Evolutionary conservation across 2,329 filamentous ascomycete genomes (phyloP).

Genomic region (Chaetothyriales sp.): DNA sequence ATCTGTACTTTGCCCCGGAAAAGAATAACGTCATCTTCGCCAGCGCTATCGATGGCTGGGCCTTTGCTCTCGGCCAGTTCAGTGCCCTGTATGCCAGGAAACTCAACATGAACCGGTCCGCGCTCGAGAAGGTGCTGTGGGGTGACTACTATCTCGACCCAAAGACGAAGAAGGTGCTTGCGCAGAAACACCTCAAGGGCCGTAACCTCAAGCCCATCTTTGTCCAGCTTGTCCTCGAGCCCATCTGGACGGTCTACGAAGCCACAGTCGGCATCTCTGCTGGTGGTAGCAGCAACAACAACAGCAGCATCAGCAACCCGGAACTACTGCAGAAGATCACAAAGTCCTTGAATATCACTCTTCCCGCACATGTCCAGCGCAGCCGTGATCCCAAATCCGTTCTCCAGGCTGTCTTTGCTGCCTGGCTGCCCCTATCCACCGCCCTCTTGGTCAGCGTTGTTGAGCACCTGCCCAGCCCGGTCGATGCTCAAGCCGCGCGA

Average conservation of each 20-base stretch:
- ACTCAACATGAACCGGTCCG: constrained; percentile 74
- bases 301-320: constrained; percentile 69
- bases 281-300: constrained; percentile 30
- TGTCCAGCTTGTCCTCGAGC: constrained; percentile 87
- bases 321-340: constrained; percentile 81
- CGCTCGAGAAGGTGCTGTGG: constrained; percentile 90
- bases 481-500: constrained; percentile 60
- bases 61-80: constrained; percentile 91
- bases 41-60: constrained; percentile 97
- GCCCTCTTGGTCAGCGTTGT: constrained; percentile 86
- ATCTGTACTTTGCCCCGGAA: constrained; percentile 94
- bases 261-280: constrained; percentile 53
- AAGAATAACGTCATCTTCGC: constrained; percentile 99
- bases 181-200: constrained; percentile 82
- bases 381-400: constrained; percentile 72
- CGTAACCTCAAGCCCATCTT: constrained; percentile 90
- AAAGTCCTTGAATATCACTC: constrained; percentile 70
- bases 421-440: constrained; percentile 85
- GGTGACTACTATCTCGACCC: constrained; percentile 93
- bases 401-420: constrained; percentile 70
- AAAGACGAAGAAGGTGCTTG: constrained; percentile 87
- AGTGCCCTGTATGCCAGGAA: constrained; percentile 91
- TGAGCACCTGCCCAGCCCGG: constrained; percentile 78
- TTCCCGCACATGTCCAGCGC: constrained; percentile 69
- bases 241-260: constrained; percentile 89